Evolutionary conservation across 202 grass and related monocot species (phyloP).

Genomic region (Panicum hallii): DNA sequence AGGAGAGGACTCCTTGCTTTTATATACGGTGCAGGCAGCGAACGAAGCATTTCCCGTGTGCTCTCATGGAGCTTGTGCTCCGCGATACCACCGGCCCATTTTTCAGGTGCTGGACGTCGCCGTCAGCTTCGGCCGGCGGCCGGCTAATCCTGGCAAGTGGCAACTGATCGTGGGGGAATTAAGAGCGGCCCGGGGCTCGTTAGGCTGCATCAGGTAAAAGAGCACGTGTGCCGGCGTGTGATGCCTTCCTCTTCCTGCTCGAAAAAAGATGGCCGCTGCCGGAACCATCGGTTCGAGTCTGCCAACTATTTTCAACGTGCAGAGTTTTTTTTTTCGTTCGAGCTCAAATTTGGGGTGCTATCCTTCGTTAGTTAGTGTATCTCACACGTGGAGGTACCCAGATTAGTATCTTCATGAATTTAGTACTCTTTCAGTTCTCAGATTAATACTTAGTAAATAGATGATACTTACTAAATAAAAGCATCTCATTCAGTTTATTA

Average conservation of each 20-base stretch:
- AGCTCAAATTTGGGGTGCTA: too few relatives aligned
- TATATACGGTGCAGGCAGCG: not conserved
- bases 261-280: not conserved
- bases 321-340: too few relatives aligned
- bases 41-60: not conserved
- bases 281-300: not conserved
- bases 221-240: not conserved
- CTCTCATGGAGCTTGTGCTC: too few relatives aligned
- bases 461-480: too few relatives aligned
- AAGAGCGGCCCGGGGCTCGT: not conserved
- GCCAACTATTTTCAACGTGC: not conserved
- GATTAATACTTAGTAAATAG: too few relatives aligned
- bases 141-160: constrained; percentile 1
- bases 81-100: not conserved
- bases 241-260: too few relatives aligned
- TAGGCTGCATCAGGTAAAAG: not conserved
- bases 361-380: too few relatives aligned
- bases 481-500: too few relatives aligned
- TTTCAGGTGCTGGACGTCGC: not conserved
- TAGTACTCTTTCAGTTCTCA: too few relatives aligned
- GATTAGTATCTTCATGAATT: too few relatives aligned
- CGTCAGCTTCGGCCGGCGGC: not conserved
- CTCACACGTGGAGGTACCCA: too few relatives aligned
- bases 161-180: not conserved
- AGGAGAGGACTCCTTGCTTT: not conserved